Base-by-base conservation (phyloP, 768 basidiomycete genomes). In the Naganishia onofrii region DNA sequence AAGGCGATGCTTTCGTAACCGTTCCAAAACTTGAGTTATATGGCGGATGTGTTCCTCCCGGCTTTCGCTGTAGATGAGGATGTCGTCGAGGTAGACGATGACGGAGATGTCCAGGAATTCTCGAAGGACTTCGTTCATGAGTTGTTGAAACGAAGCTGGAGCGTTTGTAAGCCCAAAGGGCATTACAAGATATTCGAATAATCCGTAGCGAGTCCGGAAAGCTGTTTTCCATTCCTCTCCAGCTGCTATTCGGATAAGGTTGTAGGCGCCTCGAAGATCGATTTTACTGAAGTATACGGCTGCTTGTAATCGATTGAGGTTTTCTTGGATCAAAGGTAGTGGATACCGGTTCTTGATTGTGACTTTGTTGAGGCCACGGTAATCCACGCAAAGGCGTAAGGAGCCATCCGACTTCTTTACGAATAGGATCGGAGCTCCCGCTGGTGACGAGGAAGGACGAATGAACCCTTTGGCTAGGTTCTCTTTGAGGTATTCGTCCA, bases 191-290 rank as follows among this genome's bases (percentile, higher is more conserved):
- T 81, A 85, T 56, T 86, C 83, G 67, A 80, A 85, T 0, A 77
- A 68, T 0, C 85, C 83, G 28, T 81, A 81, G 0, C 81, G 83
- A 0, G 83, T 84, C 0, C 70, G 71, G 0, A 84, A 81, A 0
- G 83, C 83, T 0, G 83, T 84, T 29, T 84, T 85, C 81, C 79
- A 82, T 73, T 84, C 77, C 60, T 85, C 79, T 0, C 82, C 83
- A 12, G 78, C 77, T 9, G 72, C 66, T 58, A 85, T 81, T 2
- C 81, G 74, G 26, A 85, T 73, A 13, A 83, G 82, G 72, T 84
- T 81, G 71, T 81, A 85, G 0, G 80, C 83, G 53, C 77, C 76
- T 38, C 79, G 78, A 31, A 85, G 79, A 68, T 85, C 77, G 32
- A 77, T 26, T 52, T 78, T 77, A 51, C 69, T 74, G 58, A 70